These are phyloP conservation scores for Lupinus albus DNA, from an alignment of 306 rosid species.

Conservation along the genomic window DNA sequence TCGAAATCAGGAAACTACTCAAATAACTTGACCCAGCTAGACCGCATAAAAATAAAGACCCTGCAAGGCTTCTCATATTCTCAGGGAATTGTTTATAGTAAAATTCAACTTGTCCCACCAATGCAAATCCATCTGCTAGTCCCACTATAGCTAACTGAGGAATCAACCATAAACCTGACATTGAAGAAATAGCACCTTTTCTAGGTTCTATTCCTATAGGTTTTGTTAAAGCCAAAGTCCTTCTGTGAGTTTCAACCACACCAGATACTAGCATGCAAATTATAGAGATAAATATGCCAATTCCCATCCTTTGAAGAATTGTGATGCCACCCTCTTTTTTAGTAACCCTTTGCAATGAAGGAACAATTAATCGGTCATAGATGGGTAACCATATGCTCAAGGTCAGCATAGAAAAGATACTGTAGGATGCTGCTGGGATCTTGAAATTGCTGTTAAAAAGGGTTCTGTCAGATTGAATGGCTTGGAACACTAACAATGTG, in stretches of 20 bases:
- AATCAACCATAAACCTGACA: conserved; percentile 76
- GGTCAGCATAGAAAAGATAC: conserved; percentile 63
- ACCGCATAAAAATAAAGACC: conserved; percentile 62
- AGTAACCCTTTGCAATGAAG: conserved; percentile 54
- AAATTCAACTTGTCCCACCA: conserved; percentile 72
- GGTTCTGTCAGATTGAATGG: conserved; percentile 67
- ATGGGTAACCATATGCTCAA: conserved; percentile 70
- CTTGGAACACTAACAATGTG: conserved; percentile 74
- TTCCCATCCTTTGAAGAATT: conserved; percentile 76
- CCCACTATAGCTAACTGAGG: conserved; percentile 73
- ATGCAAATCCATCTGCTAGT: conserved; percentile 56
- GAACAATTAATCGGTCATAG: conserved; percentile 67
- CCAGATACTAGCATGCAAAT: conserved; percentile 61
- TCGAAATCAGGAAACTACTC: conserved; percentile 49
- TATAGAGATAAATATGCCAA: conserved; percentile 60
- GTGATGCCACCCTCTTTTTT: conserved; percentile 78
- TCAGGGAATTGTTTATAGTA: conserved; percentile 92
- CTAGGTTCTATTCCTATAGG: conserved; percentile 62
- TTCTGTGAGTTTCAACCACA: conserved; percentile 54
- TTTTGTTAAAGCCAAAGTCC: conserved; percentile 48
- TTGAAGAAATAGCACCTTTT: conserved; percentile 72
- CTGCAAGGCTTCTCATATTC: conserved; percentile 91
- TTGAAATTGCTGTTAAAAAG: conserved; percentile 51
- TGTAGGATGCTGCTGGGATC: conserved; percentile 80
- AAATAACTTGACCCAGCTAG: conserved; percentile 49